Percentiles rank a stretch among this genome's conserved stretches.
Conservation (phyloP, 1,139 yeast genomes). For the Debaryomyces fabryi region DNA sequence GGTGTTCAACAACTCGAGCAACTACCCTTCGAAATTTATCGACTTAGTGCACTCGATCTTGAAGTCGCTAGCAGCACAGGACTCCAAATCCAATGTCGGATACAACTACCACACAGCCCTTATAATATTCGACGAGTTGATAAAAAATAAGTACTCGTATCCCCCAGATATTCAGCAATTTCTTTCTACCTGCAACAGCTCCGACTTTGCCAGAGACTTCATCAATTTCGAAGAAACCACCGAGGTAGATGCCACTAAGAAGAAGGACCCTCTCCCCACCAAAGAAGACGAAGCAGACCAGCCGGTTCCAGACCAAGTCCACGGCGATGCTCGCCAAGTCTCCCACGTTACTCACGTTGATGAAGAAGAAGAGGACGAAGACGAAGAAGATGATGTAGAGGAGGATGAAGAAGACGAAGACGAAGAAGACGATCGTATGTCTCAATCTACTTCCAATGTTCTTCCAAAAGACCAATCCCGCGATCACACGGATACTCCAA, state of each 20-base stretch:
- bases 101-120: conserved; percentile 30
- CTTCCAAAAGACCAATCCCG: background rate
- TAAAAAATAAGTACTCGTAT: conserved; percentile 19
- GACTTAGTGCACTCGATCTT: conserved; percentile 14
- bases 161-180: conserved; percentile 25
- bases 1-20: conserved; percentile 20
- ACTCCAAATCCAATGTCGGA: conserved; percentile 17
- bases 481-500: background rate
- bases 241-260: conserved; percentile 6
- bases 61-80: conserved; percentile 21
- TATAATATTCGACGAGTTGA: conserved; percentile 30
- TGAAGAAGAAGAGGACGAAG: conserved; percentile 17
- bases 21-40: conserved; percentile 19
- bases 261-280: background rate
- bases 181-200: conserved; percentile 26
- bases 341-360: conserved; percentile 13
- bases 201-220: conserved; percentile 37
- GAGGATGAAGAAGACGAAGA: conserved; percentile 21
- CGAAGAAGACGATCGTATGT: conserved; percentile 22
- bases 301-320: background rate
- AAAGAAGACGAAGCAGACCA: background rate
- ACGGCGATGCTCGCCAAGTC: background rate
- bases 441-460: background rate
- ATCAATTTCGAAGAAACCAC: conserved; percentile 27
- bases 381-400: conserved; percentile 18